Conservation (phyloP, 2,329 filamentous ascomycete species). For the Talaromyces piceae region DNA sequence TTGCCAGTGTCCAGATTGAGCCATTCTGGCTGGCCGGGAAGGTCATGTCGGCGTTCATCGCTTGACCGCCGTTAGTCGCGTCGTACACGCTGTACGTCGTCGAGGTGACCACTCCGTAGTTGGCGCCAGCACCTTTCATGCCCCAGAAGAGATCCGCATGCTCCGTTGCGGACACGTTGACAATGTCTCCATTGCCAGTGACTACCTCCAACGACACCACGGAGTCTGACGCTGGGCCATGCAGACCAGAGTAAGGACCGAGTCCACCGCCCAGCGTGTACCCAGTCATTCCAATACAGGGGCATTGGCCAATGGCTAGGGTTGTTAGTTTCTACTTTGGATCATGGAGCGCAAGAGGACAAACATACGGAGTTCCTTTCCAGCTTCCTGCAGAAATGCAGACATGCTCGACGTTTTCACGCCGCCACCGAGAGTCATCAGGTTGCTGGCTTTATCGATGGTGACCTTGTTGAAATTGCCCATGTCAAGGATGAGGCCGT, state of each 20-base stretch:
- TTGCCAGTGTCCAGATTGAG: not conserved
- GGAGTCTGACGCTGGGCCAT: not conserved
- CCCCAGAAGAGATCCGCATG: not conserved
- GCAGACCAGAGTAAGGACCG: not conserved
- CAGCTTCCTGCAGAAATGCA: not conserved
- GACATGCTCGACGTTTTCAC: not conserved
- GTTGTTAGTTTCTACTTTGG: too few relatives aligned
- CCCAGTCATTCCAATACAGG: not conserved
- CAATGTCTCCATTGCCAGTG: not conserved
- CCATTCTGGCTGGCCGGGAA: not conserved
- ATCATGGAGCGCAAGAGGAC: too few relatives aligned
- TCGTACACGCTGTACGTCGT: not conserved
- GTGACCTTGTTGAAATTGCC: not conserved
- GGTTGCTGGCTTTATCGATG: not conserved
- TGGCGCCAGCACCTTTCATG: not conserved
- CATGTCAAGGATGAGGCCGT: not conserved
- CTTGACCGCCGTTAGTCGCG: not conserved
- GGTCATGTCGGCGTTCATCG: not conserved
- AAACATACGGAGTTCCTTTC: not conserved
- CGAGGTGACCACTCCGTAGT: not conserved
- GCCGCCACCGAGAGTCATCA: not conserved
- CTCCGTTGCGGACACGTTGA: not conserved
- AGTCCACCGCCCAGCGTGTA: not conserved
- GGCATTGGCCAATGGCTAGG: not conserved
- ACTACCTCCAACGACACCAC: not conserved